A percentile compares a stretch with the other conserved stretches of the same genome.
phyloP scores from a whole-genome alignment of 2,329 filamentous ascomycete genomes.

The Penicillium capsulatum region DNA sequence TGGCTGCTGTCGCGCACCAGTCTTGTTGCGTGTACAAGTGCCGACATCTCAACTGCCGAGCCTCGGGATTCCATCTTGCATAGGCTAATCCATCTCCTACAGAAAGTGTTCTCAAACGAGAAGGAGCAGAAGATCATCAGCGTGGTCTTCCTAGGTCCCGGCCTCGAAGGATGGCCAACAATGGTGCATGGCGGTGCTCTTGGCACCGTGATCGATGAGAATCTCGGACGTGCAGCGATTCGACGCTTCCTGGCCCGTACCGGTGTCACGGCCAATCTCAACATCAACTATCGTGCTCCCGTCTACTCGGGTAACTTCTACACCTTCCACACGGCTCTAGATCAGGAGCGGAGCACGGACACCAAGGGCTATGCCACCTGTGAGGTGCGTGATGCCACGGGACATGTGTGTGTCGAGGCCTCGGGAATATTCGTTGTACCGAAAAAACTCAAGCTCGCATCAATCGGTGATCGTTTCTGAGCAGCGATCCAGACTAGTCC shows the following conservation, averaged over 20 bases:
- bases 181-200: conserved; percentile 68
- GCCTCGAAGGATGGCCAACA: conserved; percentile 64
- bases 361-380: conserved; percentile 37
- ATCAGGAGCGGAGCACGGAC: conserved; percentile 38
- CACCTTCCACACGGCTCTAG: conserved; percentile 50
- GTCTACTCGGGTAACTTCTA: conserved; percentile 61
- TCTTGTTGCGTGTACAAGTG: conserved; percentile 8
- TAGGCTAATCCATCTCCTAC: conserved; percentile 31
- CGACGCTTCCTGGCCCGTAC: conserved; percentile 46
- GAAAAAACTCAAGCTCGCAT: conserved; percentile 43
- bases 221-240: conserved; percentile 60
- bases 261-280: conserved; percentile 55
- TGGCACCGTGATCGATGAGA: conserved; percentile 66
- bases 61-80: conserved; percentile 12
- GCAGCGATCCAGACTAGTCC: background rate
- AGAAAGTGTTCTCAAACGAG: conserved; percentile 62
- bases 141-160: conserved; percentile 65
- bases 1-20: conserved; percentile 1
- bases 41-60: conserved; percentile 17
- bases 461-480: conserved; percentile 42
- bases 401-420: conserved; percentile 56
- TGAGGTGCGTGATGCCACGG: conserved; percentile 42
- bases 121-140: conserved; percentile 55
- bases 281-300: conserved; percentile 60
- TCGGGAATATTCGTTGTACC: conserved; percentile 58